Evolutionary conservation across 768 basidiomycete species (phyloP).

Genomic region (Pleurotus citrinopileatus): DNA sequence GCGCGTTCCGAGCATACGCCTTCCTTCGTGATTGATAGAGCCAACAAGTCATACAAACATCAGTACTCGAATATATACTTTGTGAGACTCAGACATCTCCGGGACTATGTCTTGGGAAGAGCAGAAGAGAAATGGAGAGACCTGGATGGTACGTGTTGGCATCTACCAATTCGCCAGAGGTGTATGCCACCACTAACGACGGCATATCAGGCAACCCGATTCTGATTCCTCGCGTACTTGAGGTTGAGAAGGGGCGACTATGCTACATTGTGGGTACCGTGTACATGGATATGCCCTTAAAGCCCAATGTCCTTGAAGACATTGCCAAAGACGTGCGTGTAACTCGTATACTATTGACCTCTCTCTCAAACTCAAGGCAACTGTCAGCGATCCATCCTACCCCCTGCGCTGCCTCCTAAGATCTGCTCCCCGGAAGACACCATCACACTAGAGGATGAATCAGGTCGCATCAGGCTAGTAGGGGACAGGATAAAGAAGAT

Average conservation of each 20-base stretch:
- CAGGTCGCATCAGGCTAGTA: constrained; percentile 85
- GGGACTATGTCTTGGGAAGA: constrained; percentile 35
- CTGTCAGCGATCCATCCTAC: constrained; percentile 80
- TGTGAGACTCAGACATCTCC: constrained; percentile 39
- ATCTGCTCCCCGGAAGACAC: constrained; percentile 75
- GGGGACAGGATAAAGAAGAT: constrained; percentile 65
- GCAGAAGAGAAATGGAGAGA: constrained; percentile 40
- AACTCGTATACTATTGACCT: constrained; percentile 2
- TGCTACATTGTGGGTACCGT: constrained; percentile 95
- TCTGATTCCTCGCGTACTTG: constrained; percentile 79
- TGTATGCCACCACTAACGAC: neutral
- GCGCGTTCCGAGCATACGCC: constrained; percentile 32
- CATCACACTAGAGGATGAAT: constrained; percentile 94
- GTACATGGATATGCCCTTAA: constrained; percentile 98
- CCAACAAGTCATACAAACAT: constrained; percentile 48
- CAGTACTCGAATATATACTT: constrained; percentile 62
- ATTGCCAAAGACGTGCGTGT: constrained; percentile 84
- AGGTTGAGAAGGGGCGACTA: constrained; percentile 78
- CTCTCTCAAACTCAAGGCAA: constrained; percentile 1
- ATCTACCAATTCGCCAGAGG: neutral
- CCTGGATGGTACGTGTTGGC: constrained; percentile 31
- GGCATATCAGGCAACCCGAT: constrained; percentile 56
- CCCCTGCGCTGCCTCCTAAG: constrained; percentile 74
- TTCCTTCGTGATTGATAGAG: constrained; percentile 42
- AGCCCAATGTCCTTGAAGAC: constrained; percentile 97